These are phyloP conservation scores for Rhazya stricta DNA, from an alignment of 257 asterid species.

Conservation along the genomic window DNA sequence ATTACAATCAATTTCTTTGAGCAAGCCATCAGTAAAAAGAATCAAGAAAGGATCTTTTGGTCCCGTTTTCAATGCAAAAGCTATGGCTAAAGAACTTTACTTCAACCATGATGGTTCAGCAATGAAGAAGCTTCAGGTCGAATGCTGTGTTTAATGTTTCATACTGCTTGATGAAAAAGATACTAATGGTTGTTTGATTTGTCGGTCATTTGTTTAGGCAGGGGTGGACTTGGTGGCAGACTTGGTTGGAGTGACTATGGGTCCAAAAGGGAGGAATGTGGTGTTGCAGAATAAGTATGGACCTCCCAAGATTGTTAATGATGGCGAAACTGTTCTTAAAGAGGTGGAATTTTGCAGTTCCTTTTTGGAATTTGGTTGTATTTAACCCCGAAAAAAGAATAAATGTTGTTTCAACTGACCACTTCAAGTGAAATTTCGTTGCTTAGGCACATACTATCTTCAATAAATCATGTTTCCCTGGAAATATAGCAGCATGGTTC, in stretches of 20 bases:
- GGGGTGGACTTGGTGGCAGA: slow-evolving; percentile 80
- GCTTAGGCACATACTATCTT: not conserved
- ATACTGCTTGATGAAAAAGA: not conserved
- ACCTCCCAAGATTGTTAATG: slow-evolving; percentile 90
- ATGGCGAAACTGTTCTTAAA: slow-evolving; percentile 89
- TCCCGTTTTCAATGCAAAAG: slow-evolving; percentile 40
- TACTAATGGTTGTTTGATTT: not conserved
- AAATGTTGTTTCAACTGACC: not conserved
- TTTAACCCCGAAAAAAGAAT: no score
- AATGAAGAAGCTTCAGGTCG: slow-evolving; percentile 64
- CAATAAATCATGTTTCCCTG: not conserved
- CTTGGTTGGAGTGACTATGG: slow-evolving; percentile 77
- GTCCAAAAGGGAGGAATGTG: slow-evolving; percentile 92
- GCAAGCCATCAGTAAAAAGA: slow-evolving; percentile 29
- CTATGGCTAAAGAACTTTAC: slow-evolving; percentile 66
- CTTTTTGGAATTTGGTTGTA: not conserved
- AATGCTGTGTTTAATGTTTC: not conserved
- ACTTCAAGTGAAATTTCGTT: not conserved
- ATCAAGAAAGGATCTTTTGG: slow-evolving; percentile 31
- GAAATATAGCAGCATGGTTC: not conserved
- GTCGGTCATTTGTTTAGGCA: slow-evolving; percentile 39
- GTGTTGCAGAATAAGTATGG: slow-evolving; percentile 88
- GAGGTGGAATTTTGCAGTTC: slow-evolving; percentile 36
- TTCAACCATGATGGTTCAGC: slow-evolving; percentile 85
- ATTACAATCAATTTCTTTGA: slow-evolving; percentile 43